phyloP scores from a whole-genome alignment of 2,329 filamentous ascomycete genomes.

The Cytospora paraplurivora region DNA sequence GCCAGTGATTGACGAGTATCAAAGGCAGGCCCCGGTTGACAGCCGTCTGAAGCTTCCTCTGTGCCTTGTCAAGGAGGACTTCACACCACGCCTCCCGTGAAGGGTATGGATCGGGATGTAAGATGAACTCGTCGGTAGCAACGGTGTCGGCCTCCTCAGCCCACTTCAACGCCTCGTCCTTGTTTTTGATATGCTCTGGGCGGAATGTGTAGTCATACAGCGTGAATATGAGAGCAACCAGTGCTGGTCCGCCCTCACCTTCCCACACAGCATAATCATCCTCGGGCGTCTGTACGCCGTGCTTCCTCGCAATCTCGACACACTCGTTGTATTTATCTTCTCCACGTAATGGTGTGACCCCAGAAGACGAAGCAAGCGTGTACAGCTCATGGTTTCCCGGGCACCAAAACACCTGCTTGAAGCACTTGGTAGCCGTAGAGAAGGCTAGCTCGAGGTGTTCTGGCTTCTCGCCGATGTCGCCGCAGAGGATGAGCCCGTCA shows the following conservation, averaged over 20 bases:
- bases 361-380: slow-evolving; percentile 42
- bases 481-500: slow-evolving; percentile 42
- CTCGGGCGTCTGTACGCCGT: slow-evolving; percentile 57
- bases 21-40: slow-evolving; percentile 32
- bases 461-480: slow-evolving; percentile 42
- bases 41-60: slow-evolving; percentile 37
- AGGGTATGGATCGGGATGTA: slow-evolving; percentile 40
- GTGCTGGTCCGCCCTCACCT: slow-evolving; percentile 49
- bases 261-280: slow-evolving; percentile 58
- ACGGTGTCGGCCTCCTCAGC: slow-evolving; percentile 41
- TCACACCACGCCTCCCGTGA: slow-evolving; percentile 41
- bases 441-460: slow-evolving; percentile 42
- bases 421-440: slow-evolving; percentile 35
- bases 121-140: slow-evolving; percentile 42
- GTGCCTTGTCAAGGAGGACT: slow-evolving; percentile 35
- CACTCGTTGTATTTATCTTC: slow-evolving; percentile 58
- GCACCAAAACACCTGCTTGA: slow-evolving; percentile 53
- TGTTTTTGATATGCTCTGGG: slow-evolving; percentile 46
- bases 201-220: slow-evolving; percentile 63
- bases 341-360: slow-evolving; percentile 43
- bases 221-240: slow-evolving; percentile 60
- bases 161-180: slow-evolving; percentile 47
- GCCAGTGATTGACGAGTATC: slow-evolving; percentile 43
- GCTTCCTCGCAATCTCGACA: slow-evolving; percentile 52
- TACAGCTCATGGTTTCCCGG: slow-evolving; percentile 63